phyloP scores from a whole-genome alignment of 169 alveolate species.

The Eimeria acervulina region DNA sequence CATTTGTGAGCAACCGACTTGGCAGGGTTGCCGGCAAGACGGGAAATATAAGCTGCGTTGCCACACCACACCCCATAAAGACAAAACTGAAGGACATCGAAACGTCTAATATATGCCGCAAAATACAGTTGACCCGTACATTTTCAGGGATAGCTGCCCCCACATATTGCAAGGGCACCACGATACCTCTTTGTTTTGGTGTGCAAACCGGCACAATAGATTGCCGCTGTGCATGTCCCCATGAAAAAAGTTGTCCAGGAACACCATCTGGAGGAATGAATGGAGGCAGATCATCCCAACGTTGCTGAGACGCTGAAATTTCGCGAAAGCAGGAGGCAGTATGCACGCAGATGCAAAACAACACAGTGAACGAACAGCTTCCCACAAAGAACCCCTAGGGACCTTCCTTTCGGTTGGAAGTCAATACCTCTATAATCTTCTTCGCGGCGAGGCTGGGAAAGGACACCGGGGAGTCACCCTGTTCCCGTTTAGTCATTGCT shows the following conservation, averaged over 20 bases:
- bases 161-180: neutral
- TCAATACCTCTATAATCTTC: conserved; percentile 51
- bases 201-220: conserved; percentile 66
- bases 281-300: conserved; percentile 72
- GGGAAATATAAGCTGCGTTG: conserved; percentile 71
- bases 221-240: conserved; percentile 85
- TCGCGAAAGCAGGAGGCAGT: neutral
- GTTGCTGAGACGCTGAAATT: conserved; percentile 66
- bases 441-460: conserved; percentile 32
- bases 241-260: conserved; percentile 82
- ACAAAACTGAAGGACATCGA: neutral
- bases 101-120: neutral
- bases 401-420: neutral
- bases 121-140: neutral
- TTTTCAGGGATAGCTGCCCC: neutral
- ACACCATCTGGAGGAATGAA: conserved; percentile 81
- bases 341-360: neutral
- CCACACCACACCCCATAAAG: neutral
- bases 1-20: neutral
- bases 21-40: conserved; percentile 37
- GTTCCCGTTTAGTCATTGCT: neutral
- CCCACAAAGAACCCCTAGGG: neutral
- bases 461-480: neutral
- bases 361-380: neutral
- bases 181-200: conserved; percentile 43